phyloP scores from a whole-genome alignment of 2,329 filamentous ascomycete species.

The Colletotrichum spaethianum region DNA sequence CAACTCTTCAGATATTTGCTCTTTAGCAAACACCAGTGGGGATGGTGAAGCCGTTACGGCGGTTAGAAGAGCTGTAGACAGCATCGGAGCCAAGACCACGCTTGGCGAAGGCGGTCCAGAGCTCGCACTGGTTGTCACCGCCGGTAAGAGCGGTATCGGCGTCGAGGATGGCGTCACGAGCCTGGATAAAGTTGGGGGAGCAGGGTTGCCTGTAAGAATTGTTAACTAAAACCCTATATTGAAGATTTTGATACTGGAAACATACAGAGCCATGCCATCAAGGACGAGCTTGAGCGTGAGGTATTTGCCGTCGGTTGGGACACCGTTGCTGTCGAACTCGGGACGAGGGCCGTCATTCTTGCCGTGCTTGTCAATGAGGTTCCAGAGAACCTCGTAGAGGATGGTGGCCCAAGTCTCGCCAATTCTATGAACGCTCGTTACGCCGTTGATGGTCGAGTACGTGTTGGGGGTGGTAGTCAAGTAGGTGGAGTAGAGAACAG shows the following conservation, averaged over 20 bases:
- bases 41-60: constrained; percentile 51
- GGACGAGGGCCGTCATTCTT: constrained; percentile 61
- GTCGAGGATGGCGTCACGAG: constrained; percentile 69
- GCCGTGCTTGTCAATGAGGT: constrained; percentile 69
- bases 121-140: constrained; percentile 63
- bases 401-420: constrained; percentile 67
- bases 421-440: constrained; percentile 60
- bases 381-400: constrained; percentile 71
- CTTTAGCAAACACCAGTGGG: constrained; percentile 44
- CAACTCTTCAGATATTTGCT: background rate
- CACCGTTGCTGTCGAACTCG: constrained; percentile 56
- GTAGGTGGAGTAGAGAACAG: constrained; percentile 66
- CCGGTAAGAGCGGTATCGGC: constrained; percentile 66
- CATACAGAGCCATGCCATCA: constrained; percentile 63
- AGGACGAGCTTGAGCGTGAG: constrained; percentile 67
- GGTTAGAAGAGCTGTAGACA: constrained; percentile 46
- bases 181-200: constrained; percentile 66
- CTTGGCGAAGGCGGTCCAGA: constrained; percentile 72
- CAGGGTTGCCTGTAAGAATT: constrained; percentile 62
- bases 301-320: constrained; percentile 67
- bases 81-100: constrained; percentile 64
- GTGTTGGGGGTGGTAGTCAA: constrained; percentile 64
- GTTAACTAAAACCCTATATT: background rate
- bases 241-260: constrained; percentile 2
- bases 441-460: constrained; percentile 60